Evolutionary conservation across 2,329 filamentous ascomycete genomes (phyloP).

Genomic region (Colletotrichum kahawae): DNA sequence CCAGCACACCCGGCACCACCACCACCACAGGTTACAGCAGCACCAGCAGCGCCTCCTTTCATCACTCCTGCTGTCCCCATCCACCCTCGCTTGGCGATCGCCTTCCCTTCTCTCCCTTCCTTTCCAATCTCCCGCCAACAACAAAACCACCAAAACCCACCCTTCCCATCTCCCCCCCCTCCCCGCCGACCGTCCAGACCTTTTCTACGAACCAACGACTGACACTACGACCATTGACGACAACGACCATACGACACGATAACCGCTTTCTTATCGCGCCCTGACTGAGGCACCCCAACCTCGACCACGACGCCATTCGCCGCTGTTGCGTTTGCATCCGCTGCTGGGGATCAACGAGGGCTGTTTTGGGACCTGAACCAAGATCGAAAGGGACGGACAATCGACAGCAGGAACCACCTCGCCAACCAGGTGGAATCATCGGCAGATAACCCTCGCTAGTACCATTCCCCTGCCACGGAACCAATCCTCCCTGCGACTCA

Average conservation of each 20-base stretch:
- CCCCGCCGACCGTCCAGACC: slow-evolving; percentile 4
- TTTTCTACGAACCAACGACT: not conserved
- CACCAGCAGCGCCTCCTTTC: slow-evolving; percentile 12
- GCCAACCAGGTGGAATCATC: not conserved
- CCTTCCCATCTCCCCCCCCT: not conserved
- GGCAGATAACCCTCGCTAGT: slow-evolving; percentile 21
- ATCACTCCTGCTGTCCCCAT: slow-evolving; percentile 16
- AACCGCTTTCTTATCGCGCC: not conserved
- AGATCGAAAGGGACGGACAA: not conserved
- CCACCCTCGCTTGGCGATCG: slow-evolving; percentile 17
- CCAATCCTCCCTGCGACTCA: not conserved
- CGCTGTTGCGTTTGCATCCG: not conserved
- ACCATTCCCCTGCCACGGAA: slow-evolving; percentile 13
- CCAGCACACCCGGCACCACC: not conserved
- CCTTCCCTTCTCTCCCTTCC: slow-evolving; percentile 11
- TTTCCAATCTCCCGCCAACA: slow-evolving; percentile 15
- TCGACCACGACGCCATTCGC: not conserved
- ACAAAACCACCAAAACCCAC: slow-evolving; percentile 13
- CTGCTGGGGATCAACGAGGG: not conserved
- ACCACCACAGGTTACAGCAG: not conserved
- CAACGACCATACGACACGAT: not conserved
- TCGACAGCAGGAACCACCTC: not conserved
- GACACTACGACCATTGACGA: not conserved
- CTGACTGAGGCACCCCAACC: slow-evolving; percentile 9
- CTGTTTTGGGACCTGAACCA: not conserved